Base-by-base conservation (phyloP, 208 protist genomes). In the Wallacemonas sp. region DNA sequence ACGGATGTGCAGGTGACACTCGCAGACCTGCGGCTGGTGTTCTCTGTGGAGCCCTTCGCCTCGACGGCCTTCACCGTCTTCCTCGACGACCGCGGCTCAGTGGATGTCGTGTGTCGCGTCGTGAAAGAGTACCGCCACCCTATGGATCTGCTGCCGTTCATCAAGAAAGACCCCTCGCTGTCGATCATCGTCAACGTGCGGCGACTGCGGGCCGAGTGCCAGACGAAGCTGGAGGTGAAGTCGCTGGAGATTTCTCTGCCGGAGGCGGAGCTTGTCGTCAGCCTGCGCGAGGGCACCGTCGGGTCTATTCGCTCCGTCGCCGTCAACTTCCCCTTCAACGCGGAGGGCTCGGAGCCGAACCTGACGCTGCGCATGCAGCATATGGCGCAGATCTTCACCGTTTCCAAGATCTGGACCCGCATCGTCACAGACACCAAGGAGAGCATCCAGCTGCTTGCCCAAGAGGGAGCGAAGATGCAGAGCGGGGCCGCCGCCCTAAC, bases 141-240 rank as follows among this genome's bases (percentile, higher is more conserved):
- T 11, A 19, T 34, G 1, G 41, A 68, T 23, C 29, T 21, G n/a
- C 29, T 39, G 26, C 63, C 32, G 17, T 78, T 78, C 23, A 30
- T 86, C 1, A 69, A 48, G 32, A 70, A 70, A 26, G 76, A 80
- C 23, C 68, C 79, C 1, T 61, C 65, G 9, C 27, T 61, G 23
- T 81, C 76, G 9, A 39, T 93, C 27, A 44, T 83, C n/a, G 33
- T 92, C 19, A 70, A 74, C 39, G 52, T 91, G 39, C 75, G 66
- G 24, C 68, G 72, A 1, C 27, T 92, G 29, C 78, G 80, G 1
- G 83, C 83, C 19, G 87, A 96, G 78, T 92, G 85, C 63, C 91
- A 93, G 60, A 91, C 83, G 26, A 88, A 85, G 67, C 74, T 96
- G 19, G 91, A 96, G 73, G 84, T 94, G 48, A 93, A 93, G 72